Conservation (phyloP, 805 yeast species). For the Yarrowia sp. region DNA sequence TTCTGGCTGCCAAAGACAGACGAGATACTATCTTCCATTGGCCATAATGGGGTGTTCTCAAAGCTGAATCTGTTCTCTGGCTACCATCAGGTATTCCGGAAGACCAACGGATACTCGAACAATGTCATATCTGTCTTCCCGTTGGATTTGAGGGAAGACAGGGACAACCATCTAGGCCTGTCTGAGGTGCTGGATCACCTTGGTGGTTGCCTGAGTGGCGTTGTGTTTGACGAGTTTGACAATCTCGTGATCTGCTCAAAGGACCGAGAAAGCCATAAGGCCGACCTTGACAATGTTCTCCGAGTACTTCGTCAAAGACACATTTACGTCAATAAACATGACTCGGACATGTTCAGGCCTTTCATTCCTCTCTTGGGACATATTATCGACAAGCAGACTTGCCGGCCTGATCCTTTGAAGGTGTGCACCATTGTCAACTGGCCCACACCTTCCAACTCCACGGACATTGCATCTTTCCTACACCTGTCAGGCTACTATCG, state of each 20-base stretch:
- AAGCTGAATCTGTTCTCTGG: slow-evolving; percentile 14
- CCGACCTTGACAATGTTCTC: slow-evolving; percentile 4
- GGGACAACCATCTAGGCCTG: slow-evolving; percentile 25
- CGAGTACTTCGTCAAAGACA: background rate
- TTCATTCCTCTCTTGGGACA: background rate
- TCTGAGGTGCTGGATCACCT: slow-evolving; percentile 23
- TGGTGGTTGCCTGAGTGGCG: background rate
- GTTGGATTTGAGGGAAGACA: slow-evolving; percentile 5
- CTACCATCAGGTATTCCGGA: slow-evolving; percentile 1
- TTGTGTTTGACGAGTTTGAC: slow-evolving; percentile 14
- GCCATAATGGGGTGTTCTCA: slow-evolving; percentile 4
- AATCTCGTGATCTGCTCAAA: background rate
- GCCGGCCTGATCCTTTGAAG: background rate
- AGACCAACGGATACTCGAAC: background rate
- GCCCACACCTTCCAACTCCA: background rate
- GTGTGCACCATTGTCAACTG: slow-evolving; percentile 11
- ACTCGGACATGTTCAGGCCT: slow-evolving; percentile 2
- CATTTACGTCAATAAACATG: slow-evolving; percentile 11
- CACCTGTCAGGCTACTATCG: slow-evolving; percentile 22
- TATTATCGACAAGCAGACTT: background rate
- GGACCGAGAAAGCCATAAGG: background rate
- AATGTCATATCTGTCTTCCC: background rate
- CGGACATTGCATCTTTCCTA: slow-evolving; percentile 5
- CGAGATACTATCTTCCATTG: slow-evolving; percentile 3
- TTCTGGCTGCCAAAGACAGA: slow-evolving; percentile 25